Conservation (phyloP, 805 yeast species). For the Grigorovia yakushimaensis region DNA sequence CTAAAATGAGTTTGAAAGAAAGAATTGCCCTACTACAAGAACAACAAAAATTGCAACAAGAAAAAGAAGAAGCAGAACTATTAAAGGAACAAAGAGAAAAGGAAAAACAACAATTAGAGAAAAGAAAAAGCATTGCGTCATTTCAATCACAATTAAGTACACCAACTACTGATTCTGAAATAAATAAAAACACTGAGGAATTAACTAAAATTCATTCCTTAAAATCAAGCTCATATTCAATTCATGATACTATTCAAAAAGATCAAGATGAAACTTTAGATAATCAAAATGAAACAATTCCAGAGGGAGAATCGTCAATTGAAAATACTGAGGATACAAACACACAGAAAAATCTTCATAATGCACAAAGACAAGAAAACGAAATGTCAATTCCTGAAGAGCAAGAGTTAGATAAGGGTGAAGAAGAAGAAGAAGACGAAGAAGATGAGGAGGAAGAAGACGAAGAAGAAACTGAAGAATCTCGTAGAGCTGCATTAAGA, state of each 20-base stretch:
- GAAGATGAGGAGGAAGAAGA: slow-evolving; percentile 42
- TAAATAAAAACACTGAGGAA: not conserved
- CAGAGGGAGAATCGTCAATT: not conserved
- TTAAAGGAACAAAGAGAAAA: slow-evolving; percentile 58
- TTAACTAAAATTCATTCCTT: not conserved
- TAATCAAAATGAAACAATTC: not conserved
- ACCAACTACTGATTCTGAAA: not conserved
- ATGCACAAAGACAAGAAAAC: not conserved
- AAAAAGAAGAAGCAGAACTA: slow-evolving; percentile 45
- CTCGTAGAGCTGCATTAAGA: slow-evolving; percentile 63
- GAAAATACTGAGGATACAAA: not conserved
- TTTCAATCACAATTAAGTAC: not conserved
- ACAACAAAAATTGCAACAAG: slow-evolving; percentile 72
- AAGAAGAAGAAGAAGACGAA: slow-evolving; percentile 27
- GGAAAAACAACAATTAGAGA: slow-evolving; percentile 35
- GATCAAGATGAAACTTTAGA: not conserved
- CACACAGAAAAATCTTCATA: not conserved
- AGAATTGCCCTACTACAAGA: slow-evolving; percentile 77
- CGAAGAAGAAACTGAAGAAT: slow-evolving; percentile 67
- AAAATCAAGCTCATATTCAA: not conserved
- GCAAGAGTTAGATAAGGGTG: slow-evolving; percentile 8
- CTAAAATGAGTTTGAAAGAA: slow-evolving; percentile 75
- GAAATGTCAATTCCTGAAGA: slow-evolving; percentile 1
- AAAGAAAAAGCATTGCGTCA: slow-evolving; percentile 35
- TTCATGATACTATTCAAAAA: not conserved